phyloP scores from a whole-genome alignment of 106 monocot genomes.

The Dendrobium nobile region DNA sequence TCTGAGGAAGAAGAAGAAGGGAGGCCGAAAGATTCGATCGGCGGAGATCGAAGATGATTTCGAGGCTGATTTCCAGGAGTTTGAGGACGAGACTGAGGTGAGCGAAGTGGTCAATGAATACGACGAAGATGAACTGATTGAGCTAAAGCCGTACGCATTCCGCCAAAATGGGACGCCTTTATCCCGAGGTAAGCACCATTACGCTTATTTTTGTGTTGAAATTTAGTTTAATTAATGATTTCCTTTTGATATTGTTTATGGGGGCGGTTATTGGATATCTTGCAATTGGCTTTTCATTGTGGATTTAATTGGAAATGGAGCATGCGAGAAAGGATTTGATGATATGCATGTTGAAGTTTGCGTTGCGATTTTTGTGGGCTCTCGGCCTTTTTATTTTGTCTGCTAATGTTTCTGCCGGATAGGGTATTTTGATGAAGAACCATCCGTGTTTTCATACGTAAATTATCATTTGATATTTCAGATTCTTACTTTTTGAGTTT shows the following conservation, averaged over 20 bases:
- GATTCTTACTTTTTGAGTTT: not conserved
- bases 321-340: not conserved
- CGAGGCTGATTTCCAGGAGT: slow-evolving; percentile 29
- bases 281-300: not conserved
- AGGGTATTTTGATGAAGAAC: not conserved
- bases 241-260: not conserved
- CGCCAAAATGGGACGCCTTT: not conserved
- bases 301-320: not conserved
- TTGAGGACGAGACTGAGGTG: slow-evolving; percentile 33
- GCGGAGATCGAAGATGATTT: slow-evolving; percentile 27
- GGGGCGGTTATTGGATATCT: not conserved
- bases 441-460: not conserved
- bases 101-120: slow-evolving; percentile 11
- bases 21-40: not conserved
- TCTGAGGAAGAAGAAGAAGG: slow-evolving; percentile 17
- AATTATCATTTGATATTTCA: not conserved
- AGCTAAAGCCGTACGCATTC: slow-evolving; percentile 17
- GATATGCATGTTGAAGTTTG: not conserved
- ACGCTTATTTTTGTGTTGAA: not conserved
- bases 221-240: not conserved
- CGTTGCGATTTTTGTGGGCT: not conserved
- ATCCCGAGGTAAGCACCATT: slow-evolving; percentile 11
- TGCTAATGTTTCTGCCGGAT: not conserved
- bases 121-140: slow-evolving; percentile 13
- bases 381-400: not conserved